Evolutionary conservation across 805 yeast species (phyloP).

Genomic region (Candida koratica): DNA sequence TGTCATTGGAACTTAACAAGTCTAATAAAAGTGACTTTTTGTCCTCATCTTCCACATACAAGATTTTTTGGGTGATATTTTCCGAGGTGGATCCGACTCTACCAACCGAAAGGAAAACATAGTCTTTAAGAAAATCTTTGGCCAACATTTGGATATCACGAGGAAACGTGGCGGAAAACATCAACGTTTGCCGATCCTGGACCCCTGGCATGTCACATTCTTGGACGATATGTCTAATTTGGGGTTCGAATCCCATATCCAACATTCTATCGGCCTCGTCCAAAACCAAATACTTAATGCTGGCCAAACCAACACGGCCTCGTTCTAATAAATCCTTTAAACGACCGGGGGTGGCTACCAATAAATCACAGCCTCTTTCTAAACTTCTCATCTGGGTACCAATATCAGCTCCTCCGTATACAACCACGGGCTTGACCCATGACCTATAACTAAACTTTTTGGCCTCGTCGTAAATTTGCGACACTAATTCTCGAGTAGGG

Average conservation of each 20-base stretch:
- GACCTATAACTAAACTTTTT: conserved; percentile 95
- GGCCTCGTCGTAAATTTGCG: conserved; percentile 95
- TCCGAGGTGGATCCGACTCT: conserved; percentile 99
- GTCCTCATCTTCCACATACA: conserved; percentile 93
- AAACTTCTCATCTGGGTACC: conserved; percentile 81
- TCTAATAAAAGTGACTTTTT: conserved; percentile 86
- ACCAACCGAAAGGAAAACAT: conserved; percentile 95
- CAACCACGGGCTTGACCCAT: conserved; percentile 96
- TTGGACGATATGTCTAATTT: conserved; percentile 96
- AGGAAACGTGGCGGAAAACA: conserved; percentile 99
- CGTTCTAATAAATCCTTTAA: conserved; percentile 92
- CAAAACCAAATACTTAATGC: conserved; percentile 88
- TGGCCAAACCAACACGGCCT: conserved; percentile 84
- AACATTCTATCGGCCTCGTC: conserved; percentile 99
- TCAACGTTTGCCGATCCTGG: conserved; percentile 87
- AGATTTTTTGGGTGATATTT: conserved; percentile 90
- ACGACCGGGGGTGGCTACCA: conserved; percentile 99
- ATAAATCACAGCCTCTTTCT: conserved; percentile 89
- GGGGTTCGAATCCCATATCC: conserved; percentile 99
- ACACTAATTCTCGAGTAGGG: conserved; percentile 98
- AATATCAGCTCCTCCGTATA: conserved; percentile 98
- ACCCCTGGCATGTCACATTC: conserved; percentile 97
- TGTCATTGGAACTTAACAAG: conserved; percentile 68
- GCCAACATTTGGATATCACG: conserved; percentile 96
- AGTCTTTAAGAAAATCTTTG: conserved; percentile 92